A percentile compares a stretch with the other conserved stretches of the same genome.
These are phyloP conservation scores for Chlorella vulgaris DNA, from an alignment of 139 green algal species.

Conservation along the genomic window DNA sequence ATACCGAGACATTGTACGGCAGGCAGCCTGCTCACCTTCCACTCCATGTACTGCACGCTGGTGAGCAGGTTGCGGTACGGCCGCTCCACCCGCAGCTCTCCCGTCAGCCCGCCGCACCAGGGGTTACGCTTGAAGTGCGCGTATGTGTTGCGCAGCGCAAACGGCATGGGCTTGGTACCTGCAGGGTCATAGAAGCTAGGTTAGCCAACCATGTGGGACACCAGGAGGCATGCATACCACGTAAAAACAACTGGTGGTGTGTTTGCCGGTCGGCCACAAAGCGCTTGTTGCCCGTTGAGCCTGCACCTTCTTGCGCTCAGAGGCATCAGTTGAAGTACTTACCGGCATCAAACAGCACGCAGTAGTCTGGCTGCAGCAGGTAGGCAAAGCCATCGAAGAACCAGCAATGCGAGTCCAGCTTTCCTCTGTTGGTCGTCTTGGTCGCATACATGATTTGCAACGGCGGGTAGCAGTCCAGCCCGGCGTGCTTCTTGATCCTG, in stretches of 20 bases:
- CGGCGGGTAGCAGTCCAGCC: slow-evolving; percentile 53
- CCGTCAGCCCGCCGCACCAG: slow-evolving; percentile 44
- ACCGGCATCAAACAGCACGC: slow-evolving; percentile 54
- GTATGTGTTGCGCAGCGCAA: slow-evolving; percentile 42
- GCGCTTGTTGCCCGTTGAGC: too few relatives aligned
- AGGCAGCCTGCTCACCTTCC: slow-evolving; percentile 36
- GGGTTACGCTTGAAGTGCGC: slow-evolving; percentile 52
- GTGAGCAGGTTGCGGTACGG: slow-evolving; percentile 52
- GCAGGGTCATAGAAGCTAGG: not conserved
- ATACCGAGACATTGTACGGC: not conserved
- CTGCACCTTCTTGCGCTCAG: too few relatives aligned
- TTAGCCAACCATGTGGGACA: too few relatives aligned
- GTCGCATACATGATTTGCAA: slow-evolving; percentile 48
- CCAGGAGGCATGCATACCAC: too few relatives aligned
- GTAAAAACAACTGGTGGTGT: too few relatives aligned
- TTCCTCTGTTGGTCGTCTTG: slow-evolving; percentile 48
- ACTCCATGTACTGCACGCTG: slow-evolving; percentile 52
- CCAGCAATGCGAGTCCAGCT: slow-evolving; percentile 56
- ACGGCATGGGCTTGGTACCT: slow-evolving; percentile 48
- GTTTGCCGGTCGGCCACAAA: too few relatives aligned
- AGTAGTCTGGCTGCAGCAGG: slow-evolving; percentile 52
- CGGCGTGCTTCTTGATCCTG: slow-evolving; percentile 54
- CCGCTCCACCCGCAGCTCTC: slow-evolving; percentile 46
- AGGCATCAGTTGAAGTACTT: not conserved
- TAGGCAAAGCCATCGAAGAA: slow-evolving; percentile 55